A percentile compares a stretch with the other conserved stretches of the same genome.
These are phyloP conservation scores for Breynia disticha DNA, from an alignment of 441 rosid genomes.

Conservation along the genomic window DNA sequence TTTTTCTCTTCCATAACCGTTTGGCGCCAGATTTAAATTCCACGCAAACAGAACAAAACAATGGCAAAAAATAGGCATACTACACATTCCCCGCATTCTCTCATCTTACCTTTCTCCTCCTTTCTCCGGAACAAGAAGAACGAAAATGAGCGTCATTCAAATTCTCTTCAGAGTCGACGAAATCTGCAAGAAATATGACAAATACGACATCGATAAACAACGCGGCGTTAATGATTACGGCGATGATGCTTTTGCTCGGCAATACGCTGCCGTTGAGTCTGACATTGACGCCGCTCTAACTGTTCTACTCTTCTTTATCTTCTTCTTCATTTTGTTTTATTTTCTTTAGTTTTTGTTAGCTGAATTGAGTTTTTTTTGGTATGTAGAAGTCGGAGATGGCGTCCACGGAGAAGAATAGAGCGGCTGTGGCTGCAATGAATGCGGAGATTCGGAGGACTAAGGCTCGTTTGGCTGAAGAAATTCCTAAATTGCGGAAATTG, in stretches of 20 bases:
- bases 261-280: conserved; percentile 50
- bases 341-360: neutral
- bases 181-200: conserved; percentile 86
- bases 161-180: conserved; percentile 75
- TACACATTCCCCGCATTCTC: neutral
- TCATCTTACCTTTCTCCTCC: neutral
- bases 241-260: conserved; percentile 78
- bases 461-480: conserved; percentile 70
- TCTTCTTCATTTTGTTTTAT: neutral
- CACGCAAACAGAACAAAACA: too few relatives aligned
- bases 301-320: conserved; percentile 22
- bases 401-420: conserved; percentile 57
- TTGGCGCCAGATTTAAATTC: too few relatives aligned
- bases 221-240: conserved; percentile 59
- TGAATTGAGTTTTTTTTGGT: neutral
- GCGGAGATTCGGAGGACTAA: conserved; percentile 85
- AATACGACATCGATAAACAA: conserved; percentile 77
- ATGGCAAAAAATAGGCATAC: conserved; percentile 13
- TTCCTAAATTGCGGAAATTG: conserved; percentile 78
- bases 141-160: conserved; percentile 74
- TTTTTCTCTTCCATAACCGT: too few relatives aligned
- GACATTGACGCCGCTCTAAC: conserved; percentile 65
- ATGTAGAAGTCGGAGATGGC: conserved; percentile 64
- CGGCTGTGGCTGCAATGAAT: conserved; percentile 65
- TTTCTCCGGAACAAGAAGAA: conserved; percentile 1